Percentiles rank a stretch among this genome's conserved stretches.
phyloP scores from a whole-genome alignment of 345 rosid genomes.

The Pelargonium nanum region DNA sequence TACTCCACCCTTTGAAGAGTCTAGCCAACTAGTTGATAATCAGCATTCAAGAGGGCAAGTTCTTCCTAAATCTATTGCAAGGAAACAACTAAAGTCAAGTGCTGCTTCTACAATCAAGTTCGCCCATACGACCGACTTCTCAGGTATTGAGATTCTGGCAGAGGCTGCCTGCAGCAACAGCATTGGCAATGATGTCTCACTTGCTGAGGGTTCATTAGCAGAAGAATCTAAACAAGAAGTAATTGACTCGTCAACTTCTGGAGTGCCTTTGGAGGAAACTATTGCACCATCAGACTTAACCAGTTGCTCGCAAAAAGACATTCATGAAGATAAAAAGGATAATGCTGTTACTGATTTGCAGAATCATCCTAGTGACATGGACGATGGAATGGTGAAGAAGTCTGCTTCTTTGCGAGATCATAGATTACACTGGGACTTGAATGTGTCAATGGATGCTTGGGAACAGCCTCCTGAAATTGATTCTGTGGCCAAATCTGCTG shows the following conservation, averaged over 20 bases:
- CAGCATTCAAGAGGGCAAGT: conserved; percentile 9
- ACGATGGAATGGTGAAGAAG: conserved; percentile 6
- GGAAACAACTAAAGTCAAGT: conserved; percentile 3
- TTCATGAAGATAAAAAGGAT: conserved; percentile 15
- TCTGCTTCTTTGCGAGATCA: conserved; percentile 14
- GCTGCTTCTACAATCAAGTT: conserved; percentile 4
- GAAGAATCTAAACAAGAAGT: conserved; percentile 13
- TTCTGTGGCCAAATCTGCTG: conserved; percentile 9
- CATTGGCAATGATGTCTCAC: conserved; percentile 18
- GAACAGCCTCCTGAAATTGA: conserved; percentile 25
- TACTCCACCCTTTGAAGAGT: conserved; percentile 1
- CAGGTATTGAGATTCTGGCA: conserved; percentile 53
- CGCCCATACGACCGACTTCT: conserved; percentile 33
- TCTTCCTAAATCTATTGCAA: conserved; percentile 5
- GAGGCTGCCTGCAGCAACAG: conserved; percentile 35
- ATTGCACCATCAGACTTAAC: conserved; percentile 9
- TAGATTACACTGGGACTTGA: conserved; percentile 40
- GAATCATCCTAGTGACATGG: conserved; percentile 9
- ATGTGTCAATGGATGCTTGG: conserved; percentile 44
- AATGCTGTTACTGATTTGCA: conserved; percentile 7
- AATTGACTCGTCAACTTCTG: conserved; percentile 12
- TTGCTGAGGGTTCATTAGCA: conserved; percentile 5
- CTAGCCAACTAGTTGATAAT: conserved; percentile 2
- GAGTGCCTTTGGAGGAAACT: conserved; percentile 9
- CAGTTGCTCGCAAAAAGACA: conserved; percentile 14